Evolutionary conservation across 306 rosid species (phyloP).

Genomic region (Heteromeles arbutifolia): DNA sequence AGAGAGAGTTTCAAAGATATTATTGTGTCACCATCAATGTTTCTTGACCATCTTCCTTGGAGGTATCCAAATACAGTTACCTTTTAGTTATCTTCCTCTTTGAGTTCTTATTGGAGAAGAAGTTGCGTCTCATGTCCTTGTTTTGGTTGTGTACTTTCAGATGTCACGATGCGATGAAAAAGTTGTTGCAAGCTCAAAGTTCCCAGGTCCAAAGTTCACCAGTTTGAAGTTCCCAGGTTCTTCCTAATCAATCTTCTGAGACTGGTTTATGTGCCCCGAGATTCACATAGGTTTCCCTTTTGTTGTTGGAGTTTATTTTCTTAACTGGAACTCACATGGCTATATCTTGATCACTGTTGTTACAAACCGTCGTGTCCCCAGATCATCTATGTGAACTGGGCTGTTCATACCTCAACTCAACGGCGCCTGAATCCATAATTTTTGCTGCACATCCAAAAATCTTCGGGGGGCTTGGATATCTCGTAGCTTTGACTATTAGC

Average conservation of each 20-base stretch:
- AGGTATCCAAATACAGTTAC: conserved; percentile 39
- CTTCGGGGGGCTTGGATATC: no score
- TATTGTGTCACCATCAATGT: conserved; percentile 79
- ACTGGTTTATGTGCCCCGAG: not conserved
- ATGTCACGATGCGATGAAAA: conserved; percentile 24
- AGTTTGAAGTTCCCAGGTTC: not conserved
- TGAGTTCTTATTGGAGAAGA: not conserved
- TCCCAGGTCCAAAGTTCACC: not conserved
- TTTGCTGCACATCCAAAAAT: not conserved
- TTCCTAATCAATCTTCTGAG: not conserved
- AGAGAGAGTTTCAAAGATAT: conserved; percentile 79
- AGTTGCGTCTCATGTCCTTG: conserved; percentile 7
- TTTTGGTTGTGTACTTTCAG: not conserved
- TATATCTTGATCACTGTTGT: not conserved
- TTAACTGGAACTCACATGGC: not conserved
- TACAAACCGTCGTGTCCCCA: not conserved
- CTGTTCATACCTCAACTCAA: not conserved
- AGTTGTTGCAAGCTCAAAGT: conserved; percentile 9
- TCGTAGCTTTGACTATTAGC: no score
- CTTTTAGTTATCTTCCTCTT: not conserved
- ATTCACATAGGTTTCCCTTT: not conserved
- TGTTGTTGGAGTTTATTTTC: no score
- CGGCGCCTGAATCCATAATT: not conserved
- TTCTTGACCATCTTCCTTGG: conserved; percentile 99
- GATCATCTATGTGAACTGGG: not conserved